Base-by-base conservation (phyloP, 805 yeast species). In the Yarrowia sp. region DNA sequence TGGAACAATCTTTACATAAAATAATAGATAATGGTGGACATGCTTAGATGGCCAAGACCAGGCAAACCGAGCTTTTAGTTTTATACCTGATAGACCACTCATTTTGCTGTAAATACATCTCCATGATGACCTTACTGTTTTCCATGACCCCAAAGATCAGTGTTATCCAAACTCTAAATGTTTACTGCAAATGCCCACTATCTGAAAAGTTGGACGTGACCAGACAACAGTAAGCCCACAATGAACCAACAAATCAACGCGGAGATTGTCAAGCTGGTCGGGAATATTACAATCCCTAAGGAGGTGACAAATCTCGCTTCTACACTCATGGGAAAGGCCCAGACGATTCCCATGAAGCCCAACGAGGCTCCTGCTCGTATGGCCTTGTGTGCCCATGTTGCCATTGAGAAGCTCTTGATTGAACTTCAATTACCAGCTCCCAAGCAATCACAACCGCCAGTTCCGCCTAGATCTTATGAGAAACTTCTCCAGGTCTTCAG, bases 311-410 rank as follows among this genome's bases (percentile, higher is more conserved):
- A 17, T 3, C 61, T 46, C 17, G n/a, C 62, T 6, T 49, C 62
- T 11, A 51, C 65, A 11, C 51, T 58, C 14, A 24, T 58, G 40
- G 51, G 40, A 14, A 41, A 43, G 32, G 63, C 63, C 3, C 41
- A 58, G 32, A 58, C 51, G 3, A 58, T 58, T 17, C 51, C 63
- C 11, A 41, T 71, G 56, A 65, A 62, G 40, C 71, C 73, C 4
- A 67, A 64, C 11, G 72, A 70, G 56, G 71, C 70, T 21, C 65
- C 69, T 3, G 72, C 71, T 4, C 58, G 72, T 26, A 46, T 62
- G 58, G 62, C 66, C 10, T 36, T 71, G 8, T 68, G 72, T 58
- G 66, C 68, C 10, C 69, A 69, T 14, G 41, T 71, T 35, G 73
- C 73, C 11, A 58, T 69, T 26, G 73, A 70, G 33, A 58, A 61